phyloP scores from a whole-genome alignment of 139 green algal genomes.

The Micractinium conductrix region DNA sequence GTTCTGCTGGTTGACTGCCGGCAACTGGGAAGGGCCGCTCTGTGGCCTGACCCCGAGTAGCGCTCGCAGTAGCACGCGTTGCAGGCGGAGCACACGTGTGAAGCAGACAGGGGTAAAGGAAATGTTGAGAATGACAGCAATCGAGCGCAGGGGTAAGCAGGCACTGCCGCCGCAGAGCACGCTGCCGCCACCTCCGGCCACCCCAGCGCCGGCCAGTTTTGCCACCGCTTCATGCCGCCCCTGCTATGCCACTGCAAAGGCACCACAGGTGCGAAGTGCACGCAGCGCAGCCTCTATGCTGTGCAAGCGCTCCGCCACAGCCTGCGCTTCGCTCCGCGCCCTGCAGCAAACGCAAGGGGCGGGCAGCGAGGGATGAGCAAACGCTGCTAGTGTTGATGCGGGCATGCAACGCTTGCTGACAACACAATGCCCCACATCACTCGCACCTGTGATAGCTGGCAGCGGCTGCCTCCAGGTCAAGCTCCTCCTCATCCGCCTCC shows the following conservation, averaged over 20 bases:
- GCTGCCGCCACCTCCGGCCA: no score
- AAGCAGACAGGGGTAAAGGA: background rate
- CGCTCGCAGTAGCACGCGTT: no score
- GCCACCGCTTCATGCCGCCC: no score
- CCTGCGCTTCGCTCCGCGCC: background rate
- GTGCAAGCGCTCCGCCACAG: background rate
- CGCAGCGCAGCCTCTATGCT: background rate
- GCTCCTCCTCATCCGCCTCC: background rate
- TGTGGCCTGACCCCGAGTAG: no score
- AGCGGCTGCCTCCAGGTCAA: background rate
- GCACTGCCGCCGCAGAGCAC: no score
- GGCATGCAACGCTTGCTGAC: no score
- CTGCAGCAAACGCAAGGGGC: background rate
- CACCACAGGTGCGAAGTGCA: background rate
- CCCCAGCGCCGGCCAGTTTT: no score
- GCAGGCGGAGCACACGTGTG: background rate
- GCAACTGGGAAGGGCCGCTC: no score
- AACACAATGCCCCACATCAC: no score
- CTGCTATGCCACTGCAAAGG: no score
- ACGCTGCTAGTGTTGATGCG: background rate
- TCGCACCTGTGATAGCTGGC: background rate
- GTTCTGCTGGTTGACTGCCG: no score
- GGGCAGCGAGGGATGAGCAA: no score
- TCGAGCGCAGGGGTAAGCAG: background rate
- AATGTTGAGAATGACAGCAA: background rate